Conservation (phyloP, 2,329 filamentous ascomycete species). For the Penicillium olsonii region DNA sequence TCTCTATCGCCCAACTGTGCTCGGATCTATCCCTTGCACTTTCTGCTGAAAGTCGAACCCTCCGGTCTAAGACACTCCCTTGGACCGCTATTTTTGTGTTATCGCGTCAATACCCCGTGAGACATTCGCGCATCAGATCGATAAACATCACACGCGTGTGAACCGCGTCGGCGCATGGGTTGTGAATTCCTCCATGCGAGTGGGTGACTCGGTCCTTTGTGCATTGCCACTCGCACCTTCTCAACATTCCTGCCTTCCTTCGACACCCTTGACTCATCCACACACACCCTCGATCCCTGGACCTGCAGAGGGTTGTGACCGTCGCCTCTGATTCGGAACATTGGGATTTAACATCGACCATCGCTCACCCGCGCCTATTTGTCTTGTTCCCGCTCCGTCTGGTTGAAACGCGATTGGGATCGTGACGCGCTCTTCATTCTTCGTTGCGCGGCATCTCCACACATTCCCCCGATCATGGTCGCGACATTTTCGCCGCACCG, state of each 20-base stretch:
- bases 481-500: constrained; percentile 52
- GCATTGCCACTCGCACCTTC: constrained; percentile 5
- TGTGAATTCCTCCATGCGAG: constrained; percentile 9
- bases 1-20: constrained; percentile 13
- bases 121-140: constrained; percentile 11
- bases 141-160: constrained; percentile 3
- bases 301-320: too few species aligned
- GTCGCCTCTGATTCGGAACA: neutral
- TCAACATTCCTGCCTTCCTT: constrained; percentile 8
- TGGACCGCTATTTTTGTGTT: neutral
- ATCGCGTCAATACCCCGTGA: constrained; percentile 6
- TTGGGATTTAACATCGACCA: neutral
- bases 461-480: constrained; percentile 42
- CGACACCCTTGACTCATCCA: neutral
- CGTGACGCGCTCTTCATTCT: constrained; percentile 19
- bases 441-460: constrained; percentile 18
- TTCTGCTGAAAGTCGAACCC: neutral
- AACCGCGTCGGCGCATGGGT: constrained; percentile 2
- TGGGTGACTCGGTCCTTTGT: constrained; percentile 7
- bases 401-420: neutral
- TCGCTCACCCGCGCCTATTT: neutral
- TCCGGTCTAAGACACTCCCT: neutral
- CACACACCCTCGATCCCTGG: neutral
- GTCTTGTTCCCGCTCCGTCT: neutral
- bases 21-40: constrained; percentile 25